Percentiles rank a stretch among this genome's conserved stretches.
Conservation (phyloP, 2,329 filamentous ascomycete genomes). For the Ceratocystis smalleyi region DNA sequence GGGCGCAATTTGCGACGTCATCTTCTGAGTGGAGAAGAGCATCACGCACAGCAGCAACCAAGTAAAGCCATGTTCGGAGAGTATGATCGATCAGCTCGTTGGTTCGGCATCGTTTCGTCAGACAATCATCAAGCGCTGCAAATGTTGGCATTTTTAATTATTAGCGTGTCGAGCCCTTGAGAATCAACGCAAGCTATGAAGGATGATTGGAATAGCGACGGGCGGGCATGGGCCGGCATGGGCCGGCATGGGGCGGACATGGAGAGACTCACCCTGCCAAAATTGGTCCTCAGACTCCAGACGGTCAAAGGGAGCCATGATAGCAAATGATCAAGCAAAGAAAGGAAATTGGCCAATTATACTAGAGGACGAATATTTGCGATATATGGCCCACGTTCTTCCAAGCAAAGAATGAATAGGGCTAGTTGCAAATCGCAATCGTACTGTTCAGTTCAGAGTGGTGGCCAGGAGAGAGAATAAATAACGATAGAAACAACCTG, state of each 20-base stretch:
- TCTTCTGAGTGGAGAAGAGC: slow-evolving; percentile 61
- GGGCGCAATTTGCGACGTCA: slow-evolving; percentile 65
- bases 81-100: slow-evolving; percentile 62
- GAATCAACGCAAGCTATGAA: not conserved
- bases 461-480: not conserved
- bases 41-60: slow-evolving; percentile 62
- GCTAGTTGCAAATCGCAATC: not conserved
- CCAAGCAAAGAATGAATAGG: not conserved
- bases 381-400: not conserved
- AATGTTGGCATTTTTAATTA: not conserved
- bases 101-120: slow-evolving; percentile 33
- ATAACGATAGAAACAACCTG: not conserved
- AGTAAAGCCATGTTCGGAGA: slow-evolving; percentile 66
- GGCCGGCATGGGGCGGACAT: not conserved
- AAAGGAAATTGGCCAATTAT: not conserved
- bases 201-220: not conserved
- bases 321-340: not conserved
- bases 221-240: too few species aligned
- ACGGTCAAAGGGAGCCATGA: slow-evolving; percentile 13
- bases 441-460: not conserved
- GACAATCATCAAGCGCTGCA: slow-evolving; percentile 34
- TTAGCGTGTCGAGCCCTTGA: not conserved
- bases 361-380: not conserved
- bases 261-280: slow-evolving; percentile 55
- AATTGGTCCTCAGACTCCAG: slow-evolving; percentile 55